Base-by-base conservation (phyloP, 2,329 filamentous ascomycete genomes). In the Venturia aucupariae region DNA sequence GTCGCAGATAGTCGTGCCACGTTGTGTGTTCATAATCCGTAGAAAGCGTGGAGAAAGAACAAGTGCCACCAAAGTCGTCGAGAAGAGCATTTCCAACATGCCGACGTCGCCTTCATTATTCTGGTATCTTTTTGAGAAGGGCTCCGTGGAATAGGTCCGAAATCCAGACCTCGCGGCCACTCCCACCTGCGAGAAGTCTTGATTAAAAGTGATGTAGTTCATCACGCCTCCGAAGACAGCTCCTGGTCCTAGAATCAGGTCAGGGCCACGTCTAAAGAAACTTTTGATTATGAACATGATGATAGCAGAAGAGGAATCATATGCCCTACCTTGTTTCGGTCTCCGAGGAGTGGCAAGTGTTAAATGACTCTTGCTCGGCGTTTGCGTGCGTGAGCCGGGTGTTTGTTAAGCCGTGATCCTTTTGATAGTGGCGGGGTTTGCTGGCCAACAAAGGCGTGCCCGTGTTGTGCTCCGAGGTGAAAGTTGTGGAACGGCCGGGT, bases 171-270 rank as follows among this genome's bases (percentile, higher is more conserved):
- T 90, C 67, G 94, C 97, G 67, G 91, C 91, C 93, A 99, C 92
- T 79, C 93, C 93, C 68, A 99, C 83, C 77, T 93, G 93, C 83
- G 90, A 96, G 80, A 96, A 92, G 81, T 99, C 94, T 81, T 99
- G 94, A 78, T 99, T 99, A 79, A 97, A 99, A 51, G 93, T 97
- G 72, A 99, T 91, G 79, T 96, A 99, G 78, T 99, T 99, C 81
- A 97, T 91, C 19, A 30, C 27, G 27, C 30, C 17, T 35, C 30
- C 51, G 15, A 19, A 57, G 51, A 57, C 51, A 2, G 51, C 27
- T 57, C 51, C 51, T 35, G 51, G 51, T 57, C 27, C 51, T 57
- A 35, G 11, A n/a, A 32, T 57, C 27, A 57, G 27, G 27, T 57
- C 30, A 57, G 51, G 51, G 8, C 51, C 51, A 17, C 19, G 27